A percentile compares a stretch with the other conserved stretches of the same genome.
phyloP scores from a whole-genome alignment of 139 green algal species.

The Medakamo hakoo region DNA sequence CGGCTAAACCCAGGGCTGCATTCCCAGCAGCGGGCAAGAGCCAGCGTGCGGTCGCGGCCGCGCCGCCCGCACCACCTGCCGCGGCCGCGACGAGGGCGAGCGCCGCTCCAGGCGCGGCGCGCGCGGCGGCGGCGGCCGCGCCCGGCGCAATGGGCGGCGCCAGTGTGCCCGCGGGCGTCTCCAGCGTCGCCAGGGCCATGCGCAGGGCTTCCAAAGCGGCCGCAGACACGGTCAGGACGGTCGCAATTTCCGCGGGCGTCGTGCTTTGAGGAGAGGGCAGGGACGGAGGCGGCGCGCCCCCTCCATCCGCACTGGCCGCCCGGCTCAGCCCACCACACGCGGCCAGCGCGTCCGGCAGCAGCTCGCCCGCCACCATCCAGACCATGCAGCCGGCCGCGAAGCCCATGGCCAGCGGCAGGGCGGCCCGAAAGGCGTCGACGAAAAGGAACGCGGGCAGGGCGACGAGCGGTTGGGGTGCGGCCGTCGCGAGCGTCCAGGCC shows the following conservation, averaged over 20 bases:
- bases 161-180: conserved; percentile 41
- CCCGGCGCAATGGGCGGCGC: conserved; percentile 16
- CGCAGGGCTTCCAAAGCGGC: conserved; percentile 67
- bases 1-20: not conserved
- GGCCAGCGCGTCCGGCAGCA: conserved; percentile 83
- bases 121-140: too few species aligned
- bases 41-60: too few species aligned
- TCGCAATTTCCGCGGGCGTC: conserved; percentile 45
- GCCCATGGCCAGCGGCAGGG: conserved; percentile 82
- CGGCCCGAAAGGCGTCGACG: conserved; percentile 68
- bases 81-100: not conserved
- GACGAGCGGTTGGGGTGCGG: conserved; percentile 75
- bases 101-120: not conserved
- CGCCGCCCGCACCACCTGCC: not conserved
- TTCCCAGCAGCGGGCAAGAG: too few species aligned
- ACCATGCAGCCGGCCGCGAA: conserved; percentile 98
- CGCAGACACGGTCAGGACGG: conserved; percentile 67
- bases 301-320: not conserved
- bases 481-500: conserved; percentile 64
- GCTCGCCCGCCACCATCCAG: conserved; percentile 93
- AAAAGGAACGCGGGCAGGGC: conserved; percentile 88
- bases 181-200: conserved; percentile 55
- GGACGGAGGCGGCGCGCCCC: too few species aligned
- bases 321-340: too few species aligned
- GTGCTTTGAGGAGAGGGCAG: too few species aligned